These are phyloP conservation scores for Telopea speciosissima DNA, from an alignment of 177 flowering plant species.

Conservation along the genomic window DNA sequence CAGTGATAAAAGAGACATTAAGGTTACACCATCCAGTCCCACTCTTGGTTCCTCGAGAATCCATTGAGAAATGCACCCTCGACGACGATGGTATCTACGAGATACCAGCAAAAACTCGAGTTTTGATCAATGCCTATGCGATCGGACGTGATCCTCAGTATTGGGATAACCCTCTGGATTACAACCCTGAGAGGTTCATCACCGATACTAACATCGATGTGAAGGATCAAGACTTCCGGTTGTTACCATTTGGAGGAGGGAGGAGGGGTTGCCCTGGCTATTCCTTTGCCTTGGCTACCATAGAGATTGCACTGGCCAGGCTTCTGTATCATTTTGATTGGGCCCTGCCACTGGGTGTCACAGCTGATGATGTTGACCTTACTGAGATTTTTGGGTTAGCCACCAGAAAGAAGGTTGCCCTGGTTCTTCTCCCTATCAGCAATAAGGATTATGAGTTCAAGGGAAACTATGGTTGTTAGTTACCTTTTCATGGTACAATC, in stretches of 20 bases:
- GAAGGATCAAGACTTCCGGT: constrained; percentile 38
- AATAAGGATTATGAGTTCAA: constrained; percentile 11
- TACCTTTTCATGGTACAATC: too few species aligned
- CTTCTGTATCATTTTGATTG: constrained; percentile 46
- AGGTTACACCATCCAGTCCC: constrained; percentile 41
- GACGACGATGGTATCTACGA: constrained; percentile 25
- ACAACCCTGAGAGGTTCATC: constrained; percentile 34
- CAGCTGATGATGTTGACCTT: constrained; percentile 27
- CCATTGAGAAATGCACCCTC: constrained; percentile 33
- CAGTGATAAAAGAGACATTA: constrained; percentile 37
- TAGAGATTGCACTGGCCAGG: constrained; percentile 34
- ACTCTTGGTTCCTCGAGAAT: constrained; percentile 39
- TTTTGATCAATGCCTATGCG: constrained; percentile 41
- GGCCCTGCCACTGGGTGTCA: constrained; percentile 39
- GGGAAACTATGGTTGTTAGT: not conserved
- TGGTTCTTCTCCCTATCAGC: constrained; percentile 34
- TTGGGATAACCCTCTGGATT: constrained; percentile 37
- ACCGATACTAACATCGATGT: constrained; percentile 15
- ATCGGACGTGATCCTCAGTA: constrained; percentile 36
- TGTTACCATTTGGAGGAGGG: constrained; percentile 53
- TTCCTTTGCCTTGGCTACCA: constrained; percentile 28
- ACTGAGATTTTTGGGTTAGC: constrained; percentile 44
- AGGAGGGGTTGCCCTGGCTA: constrained; percentile 59
- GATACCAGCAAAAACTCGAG: constrained; percentile 35
- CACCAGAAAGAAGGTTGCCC: constrained; percentile 38